Conservation (phyloP, 2,329 filamentous ascomycete species). For the Epichloe coenophiala region DNA sequence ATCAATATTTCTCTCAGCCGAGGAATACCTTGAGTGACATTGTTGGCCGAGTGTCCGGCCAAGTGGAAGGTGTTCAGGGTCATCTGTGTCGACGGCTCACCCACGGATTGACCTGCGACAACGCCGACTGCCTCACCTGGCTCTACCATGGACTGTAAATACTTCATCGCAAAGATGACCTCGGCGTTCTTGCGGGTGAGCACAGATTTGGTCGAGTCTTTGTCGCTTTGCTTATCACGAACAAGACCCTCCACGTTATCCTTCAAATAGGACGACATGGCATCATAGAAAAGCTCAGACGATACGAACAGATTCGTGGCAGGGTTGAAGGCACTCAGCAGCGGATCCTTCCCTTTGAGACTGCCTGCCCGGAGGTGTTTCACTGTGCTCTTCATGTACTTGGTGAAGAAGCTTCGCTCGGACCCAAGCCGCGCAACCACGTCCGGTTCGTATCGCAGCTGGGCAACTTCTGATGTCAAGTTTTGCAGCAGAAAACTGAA, state of each 20-base stretch:
- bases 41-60: constrained; percentile 94
- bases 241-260: constrained; percentile 54
- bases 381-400: constrained; percentile 68
- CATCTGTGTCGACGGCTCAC: constrained; percentile 98
- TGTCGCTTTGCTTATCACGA: constrained; percentile 26
- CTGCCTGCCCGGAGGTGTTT: constrained; percentile 52
- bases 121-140: constrained; percentile 95
- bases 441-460: constrained; percentile 52
- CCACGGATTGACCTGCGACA: constrained; percentile 89
- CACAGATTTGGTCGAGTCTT: constrained; percentile 22
- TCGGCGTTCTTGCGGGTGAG: constrained; percentile 63
- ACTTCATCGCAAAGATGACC: constrained; percentile 79
- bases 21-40: constrained; percentile 96
- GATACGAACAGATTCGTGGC: constrained; percentile 71
- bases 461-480: constrained; percentile 63
- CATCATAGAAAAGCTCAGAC: constrained; percentile 72
- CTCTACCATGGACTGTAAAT: constrained; percentile 81
- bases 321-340: constrained; percentile 59
- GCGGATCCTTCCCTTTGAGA: constrained; percentile 56
- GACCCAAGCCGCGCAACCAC: constrained; percentile 31
- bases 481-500: constrained; percentile 88
- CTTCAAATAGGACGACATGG: constrained; percentile 65
- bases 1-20: constrained; percentile 95
- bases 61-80: constrained; percentile 99
- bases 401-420: constrained; percentile 48